Evolutionary conservation across 768 basidiomycete genomes (phyloP).

Genomic region (Amanita exitialis): DNA sequence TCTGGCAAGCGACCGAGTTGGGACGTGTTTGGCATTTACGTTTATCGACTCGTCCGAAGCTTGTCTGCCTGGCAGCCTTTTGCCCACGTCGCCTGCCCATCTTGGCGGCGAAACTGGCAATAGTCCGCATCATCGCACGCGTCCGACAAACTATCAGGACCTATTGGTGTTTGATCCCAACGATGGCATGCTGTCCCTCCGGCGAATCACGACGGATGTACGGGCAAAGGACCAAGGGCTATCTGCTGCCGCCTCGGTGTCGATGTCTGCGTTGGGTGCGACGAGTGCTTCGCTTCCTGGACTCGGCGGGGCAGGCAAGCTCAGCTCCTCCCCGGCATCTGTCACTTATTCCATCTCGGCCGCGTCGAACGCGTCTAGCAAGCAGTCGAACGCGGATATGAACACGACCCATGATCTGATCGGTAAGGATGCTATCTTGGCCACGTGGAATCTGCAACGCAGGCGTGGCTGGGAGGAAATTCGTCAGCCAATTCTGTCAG

Average conservation of each 20-base stretch:
- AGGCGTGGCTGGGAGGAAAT: conserved; percentile 45
- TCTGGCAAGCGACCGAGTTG: conserved; percentile 16
- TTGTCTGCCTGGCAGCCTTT: conserved; percentile 28
- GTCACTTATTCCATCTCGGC: not conserved
- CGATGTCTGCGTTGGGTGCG: conserved; percentile 19
- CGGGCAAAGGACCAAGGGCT: conserved; percentile 15
- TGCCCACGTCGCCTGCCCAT: conserved; percentile 10
- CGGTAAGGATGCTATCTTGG: conserved; percentile 32
- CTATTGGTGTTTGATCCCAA: conserved; percentile 57
- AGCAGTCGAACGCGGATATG: conserved; percentile 10
- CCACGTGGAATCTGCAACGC: conserved; percentile 56
- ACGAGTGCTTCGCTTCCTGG: conserved; percentile 58
- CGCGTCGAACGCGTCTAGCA: conserved; percentile 1
- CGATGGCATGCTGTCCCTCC: conserved; percentile 44
- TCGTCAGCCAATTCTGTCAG: conserved; percentile 19
- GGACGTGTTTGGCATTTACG: conserved; percentile 41
- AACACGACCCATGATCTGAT: conserved; percentile 22
- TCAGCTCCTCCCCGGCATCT: conserved; percentile 13
- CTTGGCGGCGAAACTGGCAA: conserved; percentile 13
- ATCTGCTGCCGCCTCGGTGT: conserved; percentile 18
- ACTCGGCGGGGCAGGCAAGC: conserved; percentile 30
- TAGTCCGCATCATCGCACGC: conserved; percentile 19
- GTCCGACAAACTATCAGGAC: conserved; percentile 48
- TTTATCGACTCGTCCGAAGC: conserved; percentile 35
- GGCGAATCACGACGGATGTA: conserved; percentile 40